A percentile compares a stretch with the other conserved stretches of the same genome.
phyloP scores from a whole-genome alignment of 306 rosid species.

The Acacia melanoxylon region DNA sequence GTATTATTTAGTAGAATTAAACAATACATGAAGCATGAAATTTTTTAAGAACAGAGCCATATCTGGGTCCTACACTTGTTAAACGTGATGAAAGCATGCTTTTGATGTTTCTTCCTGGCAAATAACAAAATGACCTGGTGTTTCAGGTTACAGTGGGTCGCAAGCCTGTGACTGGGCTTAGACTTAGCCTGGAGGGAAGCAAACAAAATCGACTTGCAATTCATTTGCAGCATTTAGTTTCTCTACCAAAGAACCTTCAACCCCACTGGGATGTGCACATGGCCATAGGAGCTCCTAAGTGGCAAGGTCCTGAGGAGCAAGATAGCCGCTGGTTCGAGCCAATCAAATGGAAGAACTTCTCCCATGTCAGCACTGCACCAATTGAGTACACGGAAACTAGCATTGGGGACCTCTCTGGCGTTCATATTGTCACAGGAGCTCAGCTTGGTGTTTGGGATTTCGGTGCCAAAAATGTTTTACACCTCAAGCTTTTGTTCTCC shows the following conservation, averaged over 20 bases:
- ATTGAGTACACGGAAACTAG: conserved; percentile 82
- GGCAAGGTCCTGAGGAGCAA: conserved; percentile 99
- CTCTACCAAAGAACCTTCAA: conserved; percentile 89
- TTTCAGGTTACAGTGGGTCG: conserved; percentile 97
- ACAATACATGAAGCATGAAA: not conserved
- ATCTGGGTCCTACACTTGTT: not conserved
- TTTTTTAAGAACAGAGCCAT: not conserved
- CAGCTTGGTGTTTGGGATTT: conserved; percentile 99
- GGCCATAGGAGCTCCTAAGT: conserved; percentile 95
- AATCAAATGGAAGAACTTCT: conserved; percentile 98
- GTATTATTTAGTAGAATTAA: not conserved
- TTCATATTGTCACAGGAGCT: conserved; percentile 92
- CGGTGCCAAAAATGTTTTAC: conserved; percentile 89
- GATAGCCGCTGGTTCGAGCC: conserved; percentile 99
- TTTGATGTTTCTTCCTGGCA: conserved; percentile 23
- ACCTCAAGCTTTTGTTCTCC: conserved; percentile 91
- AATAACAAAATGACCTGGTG: conserved; percentile 24
- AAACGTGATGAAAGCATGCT: not conserved
- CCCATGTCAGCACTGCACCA: conserved; percentile 98
- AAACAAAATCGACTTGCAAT: conserved; percentile 87
- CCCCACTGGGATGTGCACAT: conserved; percentile 94
- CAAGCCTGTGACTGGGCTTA: conserved; percentile 92
- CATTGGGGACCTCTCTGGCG: conserved; percentile 97
- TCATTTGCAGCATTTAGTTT: conserved; percentile 90
- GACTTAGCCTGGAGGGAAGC: conserved; percentile 85